Evolutionary conservation across 148 eudicot species (phyloP), one percentile per base, ranked within the genome.

Genomic region (Amaranthus palmeri): DNA sequence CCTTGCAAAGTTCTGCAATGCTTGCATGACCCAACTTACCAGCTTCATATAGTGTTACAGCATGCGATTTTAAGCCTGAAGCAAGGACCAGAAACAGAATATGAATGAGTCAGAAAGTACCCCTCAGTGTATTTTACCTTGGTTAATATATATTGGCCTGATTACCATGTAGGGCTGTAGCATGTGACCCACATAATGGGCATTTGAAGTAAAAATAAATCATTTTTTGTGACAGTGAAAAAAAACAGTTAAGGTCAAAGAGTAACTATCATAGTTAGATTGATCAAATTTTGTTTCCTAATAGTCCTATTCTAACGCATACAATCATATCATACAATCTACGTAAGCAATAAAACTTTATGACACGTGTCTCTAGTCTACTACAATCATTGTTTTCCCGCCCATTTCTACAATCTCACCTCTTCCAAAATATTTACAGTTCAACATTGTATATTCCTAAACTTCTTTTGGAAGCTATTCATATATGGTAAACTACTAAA

Each of bases 21-120:
- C 96, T 85, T 61, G 96, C 79, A 82, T 91, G 91, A 70, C 92
- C 97, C 70, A 95, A 85, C 83, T 95, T 95, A 47, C 97, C 98
- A 8, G 98, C 98, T 87, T 95, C 98, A 66, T 95, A 95, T 69
- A 95, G 76, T 54, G 97, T 95, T 17, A 95, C 98, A 71, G 98
- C 97, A 84, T 95, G 98, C 68, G 96, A 89, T 79, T 95, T 91
- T 73, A 95, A 78, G 73, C 98, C 98, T 95, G 96, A 55, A 72
- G 77, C 55, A 49, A 75, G 71, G 84, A 25, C 40, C 9, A 74
- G 40, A 66, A 68, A 45, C 14, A 9, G 48, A 51, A 67, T 46
- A 61, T 15, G 6, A 54, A 44, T 43, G 41, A 61, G 67, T 68
- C 77, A 63, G 36, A 48, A 65, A 47, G 51, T 1, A 44, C 65